Percentiles rank a stretch among this genome's conserved stretches.
Conservation (phyloP, 371 early-diverging fungal genomes). For the Paraphysoderma sedebokerense region DNA sequence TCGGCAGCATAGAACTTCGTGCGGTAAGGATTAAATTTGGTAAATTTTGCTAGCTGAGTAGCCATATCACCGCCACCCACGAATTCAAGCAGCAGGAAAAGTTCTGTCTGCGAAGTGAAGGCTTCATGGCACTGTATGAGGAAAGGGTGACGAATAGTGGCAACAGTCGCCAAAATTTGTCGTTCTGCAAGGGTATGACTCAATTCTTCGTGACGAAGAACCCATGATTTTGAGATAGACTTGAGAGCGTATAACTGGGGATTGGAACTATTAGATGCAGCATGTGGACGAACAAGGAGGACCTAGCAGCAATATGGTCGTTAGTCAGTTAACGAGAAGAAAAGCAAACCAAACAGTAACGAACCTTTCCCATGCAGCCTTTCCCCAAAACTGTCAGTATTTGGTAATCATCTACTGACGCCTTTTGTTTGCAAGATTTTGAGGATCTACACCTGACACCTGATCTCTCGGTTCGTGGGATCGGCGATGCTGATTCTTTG, state of each 20-base stretch:
- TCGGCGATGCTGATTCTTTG: too few species aligned
- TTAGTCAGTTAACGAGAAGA: too few species aligned
- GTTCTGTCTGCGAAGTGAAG: conserved; percentile 44
- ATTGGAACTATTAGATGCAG: conserved; percentile 5
- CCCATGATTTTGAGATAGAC: conserved; percentile 43
- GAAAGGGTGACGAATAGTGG: conserved; percentile 41
- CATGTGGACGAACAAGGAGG: conserved; percentile 31
- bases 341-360: neutral
- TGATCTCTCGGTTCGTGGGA: too few species aligned
- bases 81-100: conserved; percentile 73
- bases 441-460: too few species aligned
- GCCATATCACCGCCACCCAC: conserved; percentile 69
- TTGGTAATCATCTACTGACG: conserved; percentile 35
- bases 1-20: conserved; percentile 76
- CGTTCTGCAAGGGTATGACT: conserved; percentile 48
- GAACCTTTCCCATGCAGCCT: conserved; percentile 57
- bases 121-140: conserved; percentile 48
- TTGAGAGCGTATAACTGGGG: conserved; percentile 45
- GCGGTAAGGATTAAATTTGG: conserved; percentile 47
- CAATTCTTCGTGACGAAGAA: conserved; percentile 38
- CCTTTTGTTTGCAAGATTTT: neutral
- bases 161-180: conserved; percentile 38
- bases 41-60: conserved; percentile 45
- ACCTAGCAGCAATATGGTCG: conserved; percentile 17
- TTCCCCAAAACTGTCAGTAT: conserved; percentile 47